Base-by-base conservation (phyloP, 306 rosid species). In the Purshia tridentata region DNA sequence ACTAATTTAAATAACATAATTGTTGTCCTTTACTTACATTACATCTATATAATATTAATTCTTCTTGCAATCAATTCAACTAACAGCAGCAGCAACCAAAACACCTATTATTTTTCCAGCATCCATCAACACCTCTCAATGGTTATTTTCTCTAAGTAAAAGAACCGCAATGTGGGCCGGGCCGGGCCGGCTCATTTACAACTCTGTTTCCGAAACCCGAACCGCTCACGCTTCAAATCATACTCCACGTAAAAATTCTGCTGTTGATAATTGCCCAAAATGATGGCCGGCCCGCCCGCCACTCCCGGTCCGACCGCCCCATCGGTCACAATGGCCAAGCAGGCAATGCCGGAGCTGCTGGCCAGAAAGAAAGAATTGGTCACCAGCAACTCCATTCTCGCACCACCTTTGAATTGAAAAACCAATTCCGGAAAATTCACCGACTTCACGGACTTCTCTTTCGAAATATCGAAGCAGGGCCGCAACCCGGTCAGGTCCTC, bases 401-500 rank as follows among this genome's bases (percentile, higher is more conserved):
- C 97, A 23, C 99, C 99, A 0, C 99, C 99, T 75, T 87, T 95
- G 61, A 90, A 95, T 12, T 85, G 82, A 18, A 95, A 86, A 18
- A 74, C 75, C 0, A 95, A 66, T 48, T 85, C 81, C 41, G 98
- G 99, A 18, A 91, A 75, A 2, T 39, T 7, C 2, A 87, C 64
- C n/a, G 70, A 35, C 20, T 81, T 46, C 2, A 87, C 64, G n/a
- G 70, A 35, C 20, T 81, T 46, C n/a, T 58, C 67, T 9, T 70
- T 72, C 2, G 89, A 37, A 10, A 83, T 52, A 77, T 88, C 76
- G 41, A 80, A 95, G 75, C 99, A 95, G 11, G 88, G 92, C 19
- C 82, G 29, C 55, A 95, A 74, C 5, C 99, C 98, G 6, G 97
- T 84, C 70, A 1, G 50, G 5, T 71, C 70, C 75, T 95, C 99